phyloP scores from a whole-genome alignment of 805 yeast genomes.

The Metschnikowia borealis region DNA sequence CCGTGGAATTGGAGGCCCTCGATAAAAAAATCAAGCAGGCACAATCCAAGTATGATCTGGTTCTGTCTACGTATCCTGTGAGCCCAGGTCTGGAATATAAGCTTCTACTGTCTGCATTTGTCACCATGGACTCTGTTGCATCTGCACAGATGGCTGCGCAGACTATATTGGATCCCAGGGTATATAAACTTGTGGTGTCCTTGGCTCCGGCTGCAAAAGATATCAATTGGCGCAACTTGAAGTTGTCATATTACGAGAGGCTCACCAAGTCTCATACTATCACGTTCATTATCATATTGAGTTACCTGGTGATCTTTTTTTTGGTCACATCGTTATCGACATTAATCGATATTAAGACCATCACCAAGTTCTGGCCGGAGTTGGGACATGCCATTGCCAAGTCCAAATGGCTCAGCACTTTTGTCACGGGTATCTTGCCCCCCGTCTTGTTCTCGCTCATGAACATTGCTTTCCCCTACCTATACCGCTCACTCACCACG shows the following conservation, averaged over 20 bases:
- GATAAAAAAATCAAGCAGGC: constrained; percentile 38
- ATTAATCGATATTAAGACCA: constrained; percentile 51
- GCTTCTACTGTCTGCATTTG: constrained; percentile 44
- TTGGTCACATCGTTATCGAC: constrained; percentile 57
- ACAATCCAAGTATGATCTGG: constrained; percentile 29
- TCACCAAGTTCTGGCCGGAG: constrained; percentile 55
- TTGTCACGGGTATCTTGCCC: constrained; percentile 60
- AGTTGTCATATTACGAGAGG: constrained; percentile 36
- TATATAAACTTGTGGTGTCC: constrained; percentile 38
- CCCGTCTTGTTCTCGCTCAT: constrained; percentile 55
- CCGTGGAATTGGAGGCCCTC: constrained; percentile 31
- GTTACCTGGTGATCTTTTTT: constrained; percentile 50
- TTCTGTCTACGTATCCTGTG: constrained; percentile 24
- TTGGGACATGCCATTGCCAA: constrained; percentile 50
- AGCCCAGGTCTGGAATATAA: constrained; percentile 28
- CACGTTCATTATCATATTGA: constrained; percentile 42
- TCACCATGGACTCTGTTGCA: constrained; percentile 47
- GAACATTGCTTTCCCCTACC: constrained; percentile 52
- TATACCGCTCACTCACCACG: constrained; percentile 47
- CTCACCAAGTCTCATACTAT: constrained; percentile 37
- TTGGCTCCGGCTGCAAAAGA: constrained; percentile 48
- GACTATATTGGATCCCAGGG: constrained; percentile 43
- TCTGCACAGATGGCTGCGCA: constrained; percentile 50
- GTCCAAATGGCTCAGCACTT: constrained; percentile 49
- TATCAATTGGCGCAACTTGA: constrained; percentile 44